phyloP scores from a whole-genome alignment of 2,329 filamentous ascomycete genomes.

The Ceratocystis ficicola region DNA sequence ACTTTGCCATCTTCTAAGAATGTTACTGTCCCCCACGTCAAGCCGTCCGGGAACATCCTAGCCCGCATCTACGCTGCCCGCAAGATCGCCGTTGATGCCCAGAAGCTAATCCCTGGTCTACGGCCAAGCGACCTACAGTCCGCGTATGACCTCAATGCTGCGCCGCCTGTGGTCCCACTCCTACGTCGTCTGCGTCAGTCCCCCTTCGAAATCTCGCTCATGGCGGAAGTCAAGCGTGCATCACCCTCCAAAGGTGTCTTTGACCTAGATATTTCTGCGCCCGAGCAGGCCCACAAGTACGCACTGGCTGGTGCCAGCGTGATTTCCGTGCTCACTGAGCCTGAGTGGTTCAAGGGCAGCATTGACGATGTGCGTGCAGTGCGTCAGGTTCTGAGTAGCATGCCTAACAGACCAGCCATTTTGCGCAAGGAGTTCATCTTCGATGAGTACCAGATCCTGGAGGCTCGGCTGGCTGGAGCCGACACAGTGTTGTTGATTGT shows the following conservation, averaged over 20 bases:
- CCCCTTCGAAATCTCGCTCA: conserved; percentile 76
- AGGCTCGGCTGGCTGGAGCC: conserved; percentile 82
- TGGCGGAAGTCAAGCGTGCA: conserved; percentile 94
- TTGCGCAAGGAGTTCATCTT: conserved; percentile 96
- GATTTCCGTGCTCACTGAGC: conserved; percentile 96
- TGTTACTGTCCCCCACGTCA: conserved; percentile 36
- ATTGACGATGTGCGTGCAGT: conserved; percentile 86
- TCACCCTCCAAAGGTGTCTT: conserved; percentile 96
- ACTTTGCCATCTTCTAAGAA: conserved; percentile 23
- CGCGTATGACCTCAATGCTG: conserved; percentile 69
- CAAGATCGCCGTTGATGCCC: conserved; percentile 59
- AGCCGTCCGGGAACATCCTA: conserved; percentile 59
- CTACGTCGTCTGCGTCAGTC: conserved; percentile 67
- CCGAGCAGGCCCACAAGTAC: conserved; percentile 80
- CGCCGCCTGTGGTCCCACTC: conserved; percentile 73
- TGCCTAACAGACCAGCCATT: conserved; percentile 85
- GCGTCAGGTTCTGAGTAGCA: conserved; percentile 73
- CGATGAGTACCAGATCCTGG: conserved; percentile 94
- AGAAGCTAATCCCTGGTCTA: conserved; percentile 77
- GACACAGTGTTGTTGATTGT: conserved; percentile 94
- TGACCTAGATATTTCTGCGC: conserved; percentile 73
- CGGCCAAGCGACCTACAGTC: conserved; percentile 73
- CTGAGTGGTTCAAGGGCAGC: conserved; percentile 97
- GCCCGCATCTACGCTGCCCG: conserved; percentile 82
- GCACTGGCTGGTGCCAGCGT: conserved; percentile 89